Evolutionary conservation across 139 green algal species (phyloP), one percentile per base, ranked within the genome.

Genomic region (Chlorella vulgaris): DNA sequence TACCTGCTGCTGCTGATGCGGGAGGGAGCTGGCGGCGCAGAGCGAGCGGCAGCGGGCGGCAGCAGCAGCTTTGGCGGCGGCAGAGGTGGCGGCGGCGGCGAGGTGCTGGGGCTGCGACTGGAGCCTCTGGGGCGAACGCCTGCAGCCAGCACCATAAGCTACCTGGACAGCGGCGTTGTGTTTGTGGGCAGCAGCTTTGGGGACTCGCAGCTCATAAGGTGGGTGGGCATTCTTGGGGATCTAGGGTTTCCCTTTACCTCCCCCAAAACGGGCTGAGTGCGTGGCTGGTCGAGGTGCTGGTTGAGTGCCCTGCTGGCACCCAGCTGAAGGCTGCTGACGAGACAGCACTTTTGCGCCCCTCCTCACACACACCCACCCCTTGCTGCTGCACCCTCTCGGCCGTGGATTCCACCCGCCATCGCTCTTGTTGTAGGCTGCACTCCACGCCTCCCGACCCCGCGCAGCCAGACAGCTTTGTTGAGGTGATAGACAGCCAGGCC

Each of bases 81-180:
- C 29, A 79, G 83, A n/a, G 55, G 4, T n/a, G 4, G 26, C 1
- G 22, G 10, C 29, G 26, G 84, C 29, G 81, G 83, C 18, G 81
- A 79, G 2, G 92, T 98, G 60, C 61, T 85, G 3, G 89, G 86
- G 0, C 61, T 99, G 24, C 93, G 95, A 74, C 67, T 98, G 43
- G 91, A 99, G 83, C 66, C 70, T 15, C 85, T 99, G 22, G 96
- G 95, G 31, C 70, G 85, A 74, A 97, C 91, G 61, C 94, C 88
- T 28, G 75, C 82, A 0, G 87, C 96, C 28, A 89, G 70, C 58
- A 94, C 89, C 60, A 80, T 99, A 18, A 90, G 89, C 31, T 99
- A 99, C 88, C 87, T 99, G 67, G 96, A 99, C 88, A 92, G 89
- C 62, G 95, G 95, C 5, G 88, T 98, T 0, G 93, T 98, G 4